Evolutionary conservation across 2,329 filamentous ascomycete species (phyloP).

Genomic region (Biscogniauxia marginata): DNA sequence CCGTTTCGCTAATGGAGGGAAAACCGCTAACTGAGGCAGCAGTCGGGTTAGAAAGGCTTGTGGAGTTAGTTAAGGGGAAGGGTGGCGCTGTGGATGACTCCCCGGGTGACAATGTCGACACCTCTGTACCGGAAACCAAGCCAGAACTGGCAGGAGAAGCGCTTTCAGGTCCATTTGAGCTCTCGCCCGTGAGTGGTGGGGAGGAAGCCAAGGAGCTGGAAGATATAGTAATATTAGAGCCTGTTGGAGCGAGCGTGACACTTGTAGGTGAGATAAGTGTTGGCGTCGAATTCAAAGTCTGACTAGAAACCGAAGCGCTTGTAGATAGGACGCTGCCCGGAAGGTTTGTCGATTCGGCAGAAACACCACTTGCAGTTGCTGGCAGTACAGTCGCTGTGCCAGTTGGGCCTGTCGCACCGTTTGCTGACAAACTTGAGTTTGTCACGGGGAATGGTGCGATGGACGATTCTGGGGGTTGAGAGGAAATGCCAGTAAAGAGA

Average conservation of each 20-base stretch:
- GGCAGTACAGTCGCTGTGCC: neutral
- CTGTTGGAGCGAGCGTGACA: neutral
- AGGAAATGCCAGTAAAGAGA: conserved; percentile 1
- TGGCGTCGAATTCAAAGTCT: conserved; percentile 7
- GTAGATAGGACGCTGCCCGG: conserved; percentile 5
- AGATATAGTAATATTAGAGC: conserved; percentile 5
- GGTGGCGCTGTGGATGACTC: conserved; percentile 3
- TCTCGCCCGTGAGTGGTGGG: conserved; percentile 4
- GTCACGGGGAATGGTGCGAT: conserved; percentile 17
- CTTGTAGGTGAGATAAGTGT: conserved; percentile 1
- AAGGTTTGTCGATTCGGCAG: conserved; percentile 5
- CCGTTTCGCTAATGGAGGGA: conserved; percentile 2
- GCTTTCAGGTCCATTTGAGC: too few species aligned
- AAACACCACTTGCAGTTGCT: conserved; percentile 2
- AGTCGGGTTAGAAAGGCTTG: conserved; percentile 8
- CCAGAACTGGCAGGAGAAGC: too few species aligned
- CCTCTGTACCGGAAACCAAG: conserved; percentile 3
- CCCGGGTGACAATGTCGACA: conserved; percentile 2
- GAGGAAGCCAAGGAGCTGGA: neutral
- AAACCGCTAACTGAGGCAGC: conserved; percentile 1
- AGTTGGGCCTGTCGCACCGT: conserved; percentile 6
- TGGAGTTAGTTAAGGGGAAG: conserved; percentile 14
- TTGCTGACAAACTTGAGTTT: conserved; percentile 19
- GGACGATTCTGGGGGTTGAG: conserved; percentile 7
- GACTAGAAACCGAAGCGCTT: neutral